Evolutionary conservation across 306 rosid species (phyloP), one percentile per base, ranked within the genome.

Genomic region (Cucumis melo): DNA sequence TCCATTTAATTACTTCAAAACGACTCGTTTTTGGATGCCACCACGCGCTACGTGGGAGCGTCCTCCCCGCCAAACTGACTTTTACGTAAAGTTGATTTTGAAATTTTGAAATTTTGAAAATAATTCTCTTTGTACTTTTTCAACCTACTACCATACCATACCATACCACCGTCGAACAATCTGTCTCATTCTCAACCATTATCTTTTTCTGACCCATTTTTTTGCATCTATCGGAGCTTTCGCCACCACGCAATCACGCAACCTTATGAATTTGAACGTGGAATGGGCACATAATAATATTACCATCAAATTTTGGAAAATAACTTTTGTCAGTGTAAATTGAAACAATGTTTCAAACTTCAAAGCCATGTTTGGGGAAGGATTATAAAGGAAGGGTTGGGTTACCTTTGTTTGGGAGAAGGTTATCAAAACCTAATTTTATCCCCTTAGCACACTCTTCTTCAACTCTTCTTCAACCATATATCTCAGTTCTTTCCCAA

Each of bases 11-110:
- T 60, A 29, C n/a, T 60, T 27, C 0, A 16, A 15, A 24, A 60
- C 53, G 50, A 39, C 10, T 42, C 21, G 12, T 21, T 70, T 70
- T 38, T 27, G 55, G 16, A 13, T 70, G 39, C 56, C 57, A 6
- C 42, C 75, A 71, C 75, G 75, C 58, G 75, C 58, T 48, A 8
- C 75, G 14, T 7, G 14, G 59, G 75, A 46, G 75, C 58, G 75
- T 48, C 36, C 8, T 24, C 15, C 75, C 75, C 58, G 75, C 75
- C 75, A 71, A 71, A 5, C 51, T 21, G 54, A 41, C 20, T 41
- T 38, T 38, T 61, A 61, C 41, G 67, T 61, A 61, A 61, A 61
- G 42, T 61, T 1, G 39, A 61, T 61, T 61, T 61, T 61, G 41
- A 29, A 61, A 0, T 61, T 61, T 61, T 61, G 36, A 36, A 61